phyloP scores from a whole-genome alignment of 345 rosid genomes.

The Moringa oleifera region DNA sequence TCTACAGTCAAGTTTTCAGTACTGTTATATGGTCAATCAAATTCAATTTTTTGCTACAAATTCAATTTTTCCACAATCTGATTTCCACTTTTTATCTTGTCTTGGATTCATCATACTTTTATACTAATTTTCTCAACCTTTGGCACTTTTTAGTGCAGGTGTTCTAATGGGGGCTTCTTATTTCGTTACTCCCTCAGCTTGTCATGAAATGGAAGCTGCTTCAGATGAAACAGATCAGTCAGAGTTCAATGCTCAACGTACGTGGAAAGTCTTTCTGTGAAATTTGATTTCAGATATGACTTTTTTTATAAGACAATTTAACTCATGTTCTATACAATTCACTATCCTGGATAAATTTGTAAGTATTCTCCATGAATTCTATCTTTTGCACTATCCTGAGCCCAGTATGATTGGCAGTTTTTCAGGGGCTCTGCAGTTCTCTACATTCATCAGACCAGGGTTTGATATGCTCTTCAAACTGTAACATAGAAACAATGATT shows the following conservation, averaged over 20 bases:
- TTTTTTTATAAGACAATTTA: conserved; percentile 5
- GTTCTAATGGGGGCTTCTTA: conserved; percentile 58
- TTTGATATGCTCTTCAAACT: conserved; percentile 61
- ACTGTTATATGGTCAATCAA: not conserved
- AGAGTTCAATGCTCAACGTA: conserved; percentile 68
- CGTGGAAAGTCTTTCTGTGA: conserved; percentile 22
- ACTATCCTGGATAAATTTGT: not conserved
- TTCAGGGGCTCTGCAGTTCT: conserved; percentile 68
- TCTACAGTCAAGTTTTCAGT: not conserved
- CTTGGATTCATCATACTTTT: conserved; percentile 6
- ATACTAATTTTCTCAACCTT: not conserved
- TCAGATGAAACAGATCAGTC: conserved; percentile 55
- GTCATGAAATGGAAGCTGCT: conserved; percentile 49
- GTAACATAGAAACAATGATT: conserved; percentile 58
- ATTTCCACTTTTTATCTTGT: not conserved
- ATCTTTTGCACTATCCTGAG: conserved; percentile 10
- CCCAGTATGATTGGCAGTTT: conserved; percentile 42
- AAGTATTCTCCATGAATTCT: not conserved
- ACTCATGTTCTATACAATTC: not conserved
- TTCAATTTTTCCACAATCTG: not conserved
- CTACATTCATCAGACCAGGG: conserved; percentile 78
- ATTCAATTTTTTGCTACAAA: not conserved
- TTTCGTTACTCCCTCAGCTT: conserved; percentile 62
- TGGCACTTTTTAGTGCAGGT: conserved; percentile 34
- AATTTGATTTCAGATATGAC: conserved; percentile 2